These are phyloP conservation scores for Aurifilum marmelostoma DNA, from an alignment of 2,329 filamentous ascomycete genomes.

Conservation along the genomic window DNA sequence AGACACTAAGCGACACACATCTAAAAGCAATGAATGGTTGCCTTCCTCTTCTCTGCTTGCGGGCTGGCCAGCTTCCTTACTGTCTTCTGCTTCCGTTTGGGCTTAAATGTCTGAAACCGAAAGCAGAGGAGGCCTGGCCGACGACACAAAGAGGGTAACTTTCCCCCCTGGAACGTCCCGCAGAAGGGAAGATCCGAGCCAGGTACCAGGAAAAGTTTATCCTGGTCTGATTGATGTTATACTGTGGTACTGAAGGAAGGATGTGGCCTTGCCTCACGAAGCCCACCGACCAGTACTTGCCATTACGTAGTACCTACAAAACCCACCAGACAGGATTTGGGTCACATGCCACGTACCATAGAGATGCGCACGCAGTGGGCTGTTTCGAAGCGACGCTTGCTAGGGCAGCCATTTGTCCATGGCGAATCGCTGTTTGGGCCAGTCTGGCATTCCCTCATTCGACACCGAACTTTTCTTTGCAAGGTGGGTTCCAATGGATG, in stretches of 20 bases:
- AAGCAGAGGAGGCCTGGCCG: constrained; percentile 1
- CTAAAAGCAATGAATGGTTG: background rate
- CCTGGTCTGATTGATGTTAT: constrained; percentile 3
- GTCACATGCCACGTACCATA: background rate
- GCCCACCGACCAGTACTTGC: background rate
- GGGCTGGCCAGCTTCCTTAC: background rate
- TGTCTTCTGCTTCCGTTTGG: background rate
- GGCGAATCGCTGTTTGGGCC: background rate
- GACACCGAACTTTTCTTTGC: background rate
- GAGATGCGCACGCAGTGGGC: background rate
- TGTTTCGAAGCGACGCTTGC: too few relatives aligned
- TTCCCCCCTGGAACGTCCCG: constrained; percentile 10
- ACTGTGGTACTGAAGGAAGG: background rate
- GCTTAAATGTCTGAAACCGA: background rate
- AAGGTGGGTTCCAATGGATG: background rate
- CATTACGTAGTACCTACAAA: too few relatives aligned
- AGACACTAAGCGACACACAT: background rate
- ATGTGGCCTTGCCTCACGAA: background rate
- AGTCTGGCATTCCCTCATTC: background rate
- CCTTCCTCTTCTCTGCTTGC: background rate
- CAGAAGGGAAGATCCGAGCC: constrained; percentile 27
- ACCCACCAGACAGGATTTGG: background rate
- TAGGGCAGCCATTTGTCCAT: too few relatives aligned
- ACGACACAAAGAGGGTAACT: background rate
- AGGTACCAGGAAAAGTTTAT: constrained; percentile 23